These are phyloP conservation scores for Lachancea cidri DNA, from an alignment of 805 yeast species.

Conservation along the genomic window DNA sequence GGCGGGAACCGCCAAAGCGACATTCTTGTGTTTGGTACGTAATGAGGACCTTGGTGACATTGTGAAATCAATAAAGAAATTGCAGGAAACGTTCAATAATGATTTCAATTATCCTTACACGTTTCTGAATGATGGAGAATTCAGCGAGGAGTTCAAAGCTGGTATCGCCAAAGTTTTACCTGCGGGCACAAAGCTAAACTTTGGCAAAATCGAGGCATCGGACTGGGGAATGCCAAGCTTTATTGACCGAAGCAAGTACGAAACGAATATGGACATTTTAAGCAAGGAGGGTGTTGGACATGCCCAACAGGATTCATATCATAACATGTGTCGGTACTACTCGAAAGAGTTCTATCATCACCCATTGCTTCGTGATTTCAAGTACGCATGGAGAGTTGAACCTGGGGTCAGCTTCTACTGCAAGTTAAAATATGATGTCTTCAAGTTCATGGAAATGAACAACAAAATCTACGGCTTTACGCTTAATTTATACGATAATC, in stretches of 20 bases:
- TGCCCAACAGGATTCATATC: conserved; percentile 60
- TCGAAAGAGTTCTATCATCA: conserved; percentile 59
- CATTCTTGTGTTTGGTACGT: conserved; percentile 60
- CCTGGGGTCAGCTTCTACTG: conserved; percentile 67
- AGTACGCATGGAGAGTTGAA: conserved; percentile 79
- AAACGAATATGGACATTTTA: conserved; percentile 38
- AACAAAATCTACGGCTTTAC: conserved; percentile 71
- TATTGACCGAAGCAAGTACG: conserved; percentile 45
- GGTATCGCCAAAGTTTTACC: conserved; percentile 37
- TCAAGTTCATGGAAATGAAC: conserved; percentile 64
- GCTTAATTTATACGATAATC: conserved; percentile 63
- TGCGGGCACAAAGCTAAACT: conserved; percentile 39
- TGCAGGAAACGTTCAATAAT: conserved; percentile 60
- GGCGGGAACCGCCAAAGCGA: conserved; percentile 59
- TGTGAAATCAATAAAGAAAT: conserved; percentile 47
- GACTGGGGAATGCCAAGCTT: conserved; percentile 58
- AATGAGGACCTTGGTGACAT: conserved; percentile 53
- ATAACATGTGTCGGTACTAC: conserved; percentile 82
- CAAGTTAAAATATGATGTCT: conserved; percentile 69
- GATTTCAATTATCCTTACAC: conserved; percentile 80
- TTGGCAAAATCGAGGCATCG: conserved; percentile 39
- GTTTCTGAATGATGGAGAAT: conserved; percentile 66
- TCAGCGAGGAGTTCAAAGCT: conserved; percentile 51
- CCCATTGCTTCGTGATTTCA: conserved; percentile 54
- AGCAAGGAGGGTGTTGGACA: conserved; percentile 47